Percentiles rank a stretch among this genome's conserved stretches.
phyloP scores from a whole-genome alignment of 805 yeast genomes.

The Lachancea nothofagi region DNA sequence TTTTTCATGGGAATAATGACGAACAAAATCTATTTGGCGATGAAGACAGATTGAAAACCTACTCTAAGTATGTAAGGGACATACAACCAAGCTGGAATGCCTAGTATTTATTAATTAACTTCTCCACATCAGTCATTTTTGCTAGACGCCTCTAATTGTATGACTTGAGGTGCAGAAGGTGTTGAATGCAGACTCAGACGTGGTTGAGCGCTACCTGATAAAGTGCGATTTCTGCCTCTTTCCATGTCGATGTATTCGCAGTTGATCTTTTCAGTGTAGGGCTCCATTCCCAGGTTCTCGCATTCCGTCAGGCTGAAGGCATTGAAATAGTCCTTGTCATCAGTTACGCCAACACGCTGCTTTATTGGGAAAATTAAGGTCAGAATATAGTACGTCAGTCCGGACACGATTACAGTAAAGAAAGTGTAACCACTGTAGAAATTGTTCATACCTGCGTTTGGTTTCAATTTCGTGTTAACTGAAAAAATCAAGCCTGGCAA shows the following conservation, averaged over 20 bases:
- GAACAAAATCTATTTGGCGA: slow-evolving; percentile 16
- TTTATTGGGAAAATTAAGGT: slow-evolving; percentile 7
- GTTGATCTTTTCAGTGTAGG: slow-evolving; percentile 4
- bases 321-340: slow-evolving; percentile 7
- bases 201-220: too few species aligned
- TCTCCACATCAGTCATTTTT: too few species aligned
- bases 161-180: too few species aligned
- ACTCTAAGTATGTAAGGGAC: slow-evolving; percentile 30
- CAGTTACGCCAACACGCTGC: slow-evolving; percentile 7
- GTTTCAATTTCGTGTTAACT: slow-evolving; percentile 11
- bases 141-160: too few species aligned
- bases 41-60: slow-evolving; percentile 20
- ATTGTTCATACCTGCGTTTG: slow-evolving; percentile 18
- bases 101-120: not conserved
- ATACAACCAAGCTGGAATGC: slow-evolving; percentile 33
- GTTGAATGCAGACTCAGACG: too few species aligned
- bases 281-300: slow-evolving; percentile 4
- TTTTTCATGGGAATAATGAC: slow-evolving; percentile 37
- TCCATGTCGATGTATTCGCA: slow-evolving; percentile 6
- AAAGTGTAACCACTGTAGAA: slow-evolving; percentile 20
- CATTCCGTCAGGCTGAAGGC: slow-evolving; percentile 9
- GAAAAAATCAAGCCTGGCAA: slow-evolving; percentile 21
- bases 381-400: slow-evolving; percentile 12
- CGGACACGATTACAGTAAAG: slow-evolving; percentile 17
- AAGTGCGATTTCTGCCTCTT: too few species aligned